Evolutionary conservation across 208 protist genomes (phyloP).

Genomic region (Histomonas meleagridis): DNA sequence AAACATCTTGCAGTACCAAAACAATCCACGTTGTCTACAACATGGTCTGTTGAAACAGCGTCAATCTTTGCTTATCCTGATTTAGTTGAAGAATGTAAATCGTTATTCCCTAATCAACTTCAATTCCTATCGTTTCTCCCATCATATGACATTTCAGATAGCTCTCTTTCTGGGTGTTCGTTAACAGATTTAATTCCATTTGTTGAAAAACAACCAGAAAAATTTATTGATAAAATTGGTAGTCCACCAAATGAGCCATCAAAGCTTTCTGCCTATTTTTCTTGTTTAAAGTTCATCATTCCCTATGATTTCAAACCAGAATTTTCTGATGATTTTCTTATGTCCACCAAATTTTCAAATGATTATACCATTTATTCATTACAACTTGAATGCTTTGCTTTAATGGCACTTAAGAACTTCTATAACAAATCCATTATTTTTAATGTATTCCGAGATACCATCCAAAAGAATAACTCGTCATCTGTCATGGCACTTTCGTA

Average conservation of each 20-base stretch:
- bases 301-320: background rate
- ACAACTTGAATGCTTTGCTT: constrained; percentile 6
- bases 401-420: background rate
- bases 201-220: background rate
- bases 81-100: background rate
- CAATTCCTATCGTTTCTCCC: background rate
- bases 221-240: background rate
- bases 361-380: background rate
- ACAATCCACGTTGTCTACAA: background rate
- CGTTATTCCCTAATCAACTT: background rate
- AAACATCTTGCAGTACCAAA: background rate
- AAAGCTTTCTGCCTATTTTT: background rate
- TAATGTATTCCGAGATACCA: background rate
- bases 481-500: background rate
- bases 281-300: background rate
- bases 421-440: background rate
- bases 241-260: background rate
- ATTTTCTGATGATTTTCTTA: background rate
- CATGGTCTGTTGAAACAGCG: background rate
- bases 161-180: background rate
- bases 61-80: constrained; percentile 24
- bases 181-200: background rate
- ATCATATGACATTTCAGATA: background rate
- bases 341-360: background rate
- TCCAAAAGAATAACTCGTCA: background rate